Percentiles rank a stretch among this genome's conserved stretches.
These are phyloP conservation scores for Arabis alpina DNA, from an alignment of 345 rosid genomes.

Conservation along the genomic window DNA sequence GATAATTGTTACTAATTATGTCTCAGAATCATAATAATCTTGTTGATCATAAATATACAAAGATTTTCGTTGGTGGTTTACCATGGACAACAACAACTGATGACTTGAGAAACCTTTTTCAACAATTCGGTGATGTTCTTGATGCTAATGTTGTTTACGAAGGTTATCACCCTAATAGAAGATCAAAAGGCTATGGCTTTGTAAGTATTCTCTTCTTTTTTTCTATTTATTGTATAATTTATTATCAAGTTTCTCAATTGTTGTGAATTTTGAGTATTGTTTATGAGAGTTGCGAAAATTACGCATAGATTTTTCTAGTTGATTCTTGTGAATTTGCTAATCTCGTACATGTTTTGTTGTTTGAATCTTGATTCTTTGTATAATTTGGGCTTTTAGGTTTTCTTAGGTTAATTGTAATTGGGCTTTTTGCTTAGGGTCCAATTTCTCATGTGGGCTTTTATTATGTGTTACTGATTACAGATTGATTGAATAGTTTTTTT, in stretches of 20 bases:
- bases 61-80: conserved; percentile 32
- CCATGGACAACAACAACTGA: conserved; percentile 16
- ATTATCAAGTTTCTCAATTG: not conserved
- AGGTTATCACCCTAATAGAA: no score
- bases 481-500: not conserved
- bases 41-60: not conserved
- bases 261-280: not conserved
- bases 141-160: conserved; percentile 29
- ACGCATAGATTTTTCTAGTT: not conserved
- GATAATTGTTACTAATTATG: not conserved
- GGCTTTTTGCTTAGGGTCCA: not conserved
- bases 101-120: not conserved
- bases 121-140: conserved; percentile 14
- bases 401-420: not conserved
- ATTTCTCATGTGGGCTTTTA: not conserved
- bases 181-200: conserved; percentile 36
- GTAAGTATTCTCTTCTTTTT: not conserved
- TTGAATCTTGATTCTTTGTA: not conserved
- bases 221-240: not conserved
- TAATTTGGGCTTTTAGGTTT: not conserved
- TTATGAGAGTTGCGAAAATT: no score
- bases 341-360: not conserved
- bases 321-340: not conserved
- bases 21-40: not conserved
- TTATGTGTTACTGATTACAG: not conserved